Evolutionary conservation across 2,329 filamentous ascomycete species (phyloP).

Genomic region (Alternaria conjuncta): DNA sequence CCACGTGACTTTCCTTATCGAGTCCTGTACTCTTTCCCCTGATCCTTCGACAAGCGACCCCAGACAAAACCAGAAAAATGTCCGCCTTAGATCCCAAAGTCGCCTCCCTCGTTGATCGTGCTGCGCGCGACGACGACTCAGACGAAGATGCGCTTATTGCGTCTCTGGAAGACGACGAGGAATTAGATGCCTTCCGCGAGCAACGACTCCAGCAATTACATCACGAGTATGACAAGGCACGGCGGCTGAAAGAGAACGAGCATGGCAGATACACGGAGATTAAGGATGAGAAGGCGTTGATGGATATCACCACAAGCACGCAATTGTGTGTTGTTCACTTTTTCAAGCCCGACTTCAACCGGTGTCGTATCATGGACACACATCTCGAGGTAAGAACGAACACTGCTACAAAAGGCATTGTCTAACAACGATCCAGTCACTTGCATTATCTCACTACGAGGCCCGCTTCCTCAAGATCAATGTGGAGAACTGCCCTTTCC

Average conservation of each 20-base stretch:
- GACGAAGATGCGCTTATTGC: constrained; percentile 68
- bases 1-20: constrained; percentile 26
- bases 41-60: constrained; percentile 24
- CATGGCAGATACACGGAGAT: constrained; percentile 63
- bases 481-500: constrained; percentile 65
- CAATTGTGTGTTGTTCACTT: constrained; percentile 68
- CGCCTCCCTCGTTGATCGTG: constrained; percentile 57
- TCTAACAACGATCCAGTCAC: constrained; percentile 38
- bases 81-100: constrained; percentile 58
- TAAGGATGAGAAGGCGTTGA: constrained; percentile 63
- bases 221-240: constrained; percentile 60
- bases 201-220: constrained; percentile 65
- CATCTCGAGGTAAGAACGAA: constrained; percentile 55
- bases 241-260: constrained; percentile 57
- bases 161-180: constrained; percentile 62
- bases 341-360: constrained; percentile 68
- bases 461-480: constrained; percentile 65
- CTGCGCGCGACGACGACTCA: constrained; percentile 51
- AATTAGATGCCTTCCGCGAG: constrained; percentile 62
- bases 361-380: constrained; percentile 67
- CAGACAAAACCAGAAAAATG: constrained; percentile 42
- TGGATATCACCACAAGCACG: constrained; percentile 66
- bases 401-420: not conserved
- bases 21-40: constrained; percentile 15
- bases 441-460: constrained; percentile 65